phyloP scores from a whole-genome alignment of 176 grass and related monocot genomes.

The Carex kokanica region DNA sequence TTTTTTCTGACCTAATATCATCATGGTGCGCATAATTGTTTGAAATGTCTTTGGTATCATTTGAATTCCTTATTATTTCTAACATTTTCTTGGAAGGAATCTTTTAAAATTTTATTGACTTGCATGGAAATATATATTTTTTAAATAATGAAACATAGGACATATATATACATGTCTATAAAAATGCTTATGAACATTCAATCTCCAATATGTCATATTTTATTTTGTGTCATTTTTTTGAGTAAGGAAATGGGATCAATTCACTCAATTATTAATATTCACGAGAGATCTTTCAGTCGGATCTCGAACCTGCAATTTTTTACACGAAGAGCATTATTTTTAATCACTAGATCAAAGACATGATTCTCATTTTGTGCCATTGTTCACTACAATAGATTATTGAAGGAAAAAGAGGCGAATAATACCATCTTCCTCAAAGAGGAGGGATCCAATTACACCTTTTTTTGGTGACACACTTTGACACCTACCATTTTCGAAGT shows the following conservation, averaged over 20 bases:
- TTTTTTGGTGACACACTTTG: too few relatives aligned
- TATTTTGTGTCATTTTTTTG: too few relatives aligned
- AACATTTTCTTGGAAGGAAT: background rate
- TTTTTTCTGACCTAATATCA: background rate
- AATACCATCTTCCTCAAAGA: background rate
- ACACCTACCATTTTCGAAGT: too few relatives aligned
- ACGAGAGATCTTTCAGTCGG: too few relatives aligned
- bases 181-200: background rate
- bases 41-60: background rate
- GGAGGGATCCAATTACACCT: too few relatives aligned
- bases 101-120: background rate
- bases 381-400: background rate
- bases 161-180: background rate
- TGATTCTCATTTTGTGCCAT: background rate
- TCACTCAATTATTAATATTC: too few relatives aligned
- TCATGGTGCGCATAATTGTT: background rate
- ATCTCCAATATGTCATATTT: background rate
- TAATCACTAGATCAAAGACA: too few relatives aligned
- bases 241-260: too few relatives aligned
- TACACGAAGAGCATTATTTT: too few relatives aligned
- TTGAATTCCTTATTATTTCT: background rate
- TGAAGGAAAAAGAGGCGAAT: background rate
- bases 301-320: too few relatives aligned
- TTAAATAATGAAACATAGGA: background rate
- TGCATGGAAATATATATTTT: background rate